Evolutionary conservation across 2,329 filamentous ascomycete species (phyloP).

Genomic region (Ascochyta rabiei): DNA sequence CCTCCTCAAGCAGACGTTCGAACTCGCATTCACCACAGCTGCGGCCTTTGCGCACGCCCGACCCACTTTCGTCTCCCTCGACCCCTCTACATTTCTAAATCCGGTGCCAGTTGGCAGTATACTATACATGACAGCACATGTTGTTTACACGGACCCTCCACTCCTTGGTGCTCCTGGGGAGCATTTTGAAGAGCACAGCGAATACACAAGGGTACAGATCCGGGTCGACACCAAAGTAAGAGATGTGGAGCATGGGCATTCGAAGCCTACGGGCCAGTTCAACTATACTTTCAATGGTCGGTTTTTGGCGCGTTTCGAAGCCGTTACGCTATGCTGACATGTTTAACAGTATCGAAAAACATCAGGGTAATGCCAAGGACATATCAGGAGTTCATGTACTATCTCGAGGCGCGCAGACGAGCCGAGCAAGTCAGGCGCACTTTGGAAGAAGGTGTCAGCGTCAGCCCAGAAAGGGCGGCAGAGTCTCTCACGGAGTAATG

Average conservation of each 20-base stretch:
- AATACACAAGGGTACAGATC: constrained; percentile 70
- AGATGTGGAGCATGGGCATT: constrained; percentile 72
- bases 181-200: constrained; percentile 35
- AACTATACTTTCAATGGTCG: constrained; percentile 69
- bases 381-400: constrained; percentile 70
- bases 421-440: constrained; percentile 56
- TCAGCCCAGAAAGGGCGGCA: constrained; percentile 40
- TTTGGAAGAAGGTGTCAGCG: constrained; percentile 34
- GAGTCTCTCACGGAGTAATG: constrained; percentile 46
- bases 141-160: constrained; percentile 73
- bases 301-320: not conserved
- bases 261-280: constrained; percentile 74
- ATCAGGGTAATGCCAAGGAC: constrained; percentile 69
- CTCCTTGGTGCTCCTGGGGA: constrained; percentile 51
- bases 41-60: constrained; percentile 72
- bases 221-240: constrained; percentile 74
- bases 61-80: constrained; percentile 73
- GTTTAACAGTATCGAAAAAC: constrained; percentile 61
- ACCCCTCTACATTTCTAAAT: constrained; percentile 76
- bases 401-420: constrained; percentile 64
- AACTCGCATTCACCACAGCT: constrained; percentile 76
- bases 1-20: constrained; percentile 75
- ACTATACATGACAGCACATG: constrained; percentile 72
- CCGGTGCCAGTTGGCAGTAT: constrained; percentile 77
- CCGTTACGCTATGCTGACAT: not conserved